Base-by-base conservation (phyloP, 139 green algal species). In the Tetraselmis striata region DNA sequence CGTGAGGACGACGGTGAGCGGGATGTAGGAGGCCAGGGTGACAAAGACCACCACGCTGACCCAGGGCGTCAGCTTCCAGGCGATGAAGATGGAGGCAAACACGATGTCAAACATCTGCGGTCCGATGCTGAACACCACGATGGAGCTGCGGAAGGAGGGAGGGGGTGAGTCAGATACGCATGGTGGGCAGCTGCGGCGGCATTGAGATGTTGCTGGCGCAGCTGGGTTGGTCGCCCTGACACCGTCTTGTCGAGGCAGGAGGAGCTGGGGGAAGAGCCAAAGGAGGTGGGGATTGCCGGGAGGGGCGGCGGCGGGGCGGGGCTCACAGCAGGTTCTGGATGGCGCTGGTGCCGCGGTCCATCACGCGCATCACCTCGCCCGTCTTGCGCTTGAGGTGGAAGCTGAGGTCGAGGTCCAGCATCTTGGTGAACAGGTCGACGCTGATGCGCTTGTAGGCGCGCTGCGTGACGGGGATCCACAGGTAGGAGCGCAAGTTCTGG, bases 341-440 rank as follows among this genome's bases (percentile, higher is more conserved):
- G 76, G 90, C 88, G 79, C 83, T 87, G 31, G 93, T 95, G 75
- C 94, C 94, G 1, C 94, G 84, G 84, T 96, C 92, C 75, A 97
- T 88, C 59, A 96, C 92, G 31, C 93, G 88, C 87, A 95, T 94
- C 77, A 97, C 85, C 82, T 93, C 88, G n/a, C 93, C 94, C 0
- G 94, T 98, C 86, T 96, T 95, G 31, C 92, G 84, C 30, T 88
- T 86, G 77, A 98, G 89, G 86, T 98, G 95, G 84, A 94, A 98
- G n/a, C 87, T 84, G n/a, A 96, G 87, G 85, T 95, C 92, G 79
- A 98, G 86, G 75, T 87, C 84, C 78, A 96, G 82, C 5, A 94
- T 82, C 32, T 97, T 92, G 5, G 76, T 78, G 83, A 96, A 96
- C 32, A 96, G 78, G 23, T 93, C 92, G 32, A 97, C 59, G 32